phyloP scores from a whole-genome alignment of 2,329 filamentous ascomycete species.

The Claviceps quebecensis region DNA sequence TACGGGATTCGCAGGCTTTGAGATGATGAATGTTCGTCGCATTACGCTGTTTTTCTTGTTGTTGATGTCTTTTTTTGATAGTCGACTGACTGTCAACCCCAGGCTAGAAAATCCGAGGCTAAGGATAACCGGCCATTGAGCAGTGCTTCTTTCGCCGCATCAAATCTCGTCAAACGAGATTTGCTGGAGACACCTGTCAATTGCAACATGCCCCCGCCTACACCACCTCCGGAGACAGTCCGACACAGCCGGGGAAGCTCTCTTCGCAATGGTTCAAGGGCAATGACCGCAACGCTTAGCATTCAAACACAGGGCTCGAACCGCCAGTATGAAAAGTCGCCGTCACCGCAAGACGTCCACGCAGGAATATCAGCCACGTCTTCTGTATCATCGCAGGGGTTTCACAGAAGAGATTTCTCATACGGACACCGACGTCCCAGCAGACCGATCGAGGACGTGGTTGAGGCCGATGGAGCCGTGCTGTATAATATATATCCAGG shows the following conservation, averaged over 20 bases:
- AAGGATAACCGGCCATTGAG: constrained; percentile 72
- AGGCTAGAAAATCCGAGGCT: constrained; percentile 38
- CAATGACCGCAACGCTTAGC: constrained; percentile 47
- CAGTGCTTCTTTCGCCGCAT: constrained; percentile 80
- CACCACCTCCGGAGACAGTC: constrained; percentile 87
- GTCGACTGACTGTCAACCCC: constrained; percentile 8
- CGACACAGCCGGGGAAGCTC: constrained; percentile 46
- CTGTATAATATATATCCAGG: constrained; percentile 50
- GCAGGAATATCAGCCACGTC: constrained; percentile 27
- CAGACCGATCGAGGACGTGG: constrained; percentile 32
- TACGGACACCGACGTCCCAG: constrained; percentile 16
- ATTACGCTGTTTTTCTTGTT: background rate
- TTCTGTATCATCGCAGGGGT: constrained; percentile 31
- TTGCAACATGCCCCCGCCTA: constrained; percentile 86
- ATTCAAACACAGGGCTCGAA: constrained; percentile 41
- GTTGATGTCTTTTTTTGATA: background rate
- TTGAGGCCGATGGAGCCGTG: constrained; percentile 53
- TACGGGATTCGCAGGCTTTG: constrained; percentile 66
- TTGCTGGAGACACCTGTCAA: constrained; percentile 66
- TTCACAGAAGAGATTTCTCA: constrained; percentile 25
- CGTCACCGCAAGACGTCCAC: constrained; percentile 28
- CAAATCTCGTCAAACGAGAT: constrained; percentile 81
- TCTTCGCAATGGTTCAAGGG: constrained; percentile 47
- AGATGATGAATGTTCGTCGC: constrained; percentile 56
- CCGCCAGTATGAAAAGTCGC: constrained; percentile 41